phyloP scores from a whole-genome alignment of 257 asterid species.

The Linderniella brevidens region DNA sequence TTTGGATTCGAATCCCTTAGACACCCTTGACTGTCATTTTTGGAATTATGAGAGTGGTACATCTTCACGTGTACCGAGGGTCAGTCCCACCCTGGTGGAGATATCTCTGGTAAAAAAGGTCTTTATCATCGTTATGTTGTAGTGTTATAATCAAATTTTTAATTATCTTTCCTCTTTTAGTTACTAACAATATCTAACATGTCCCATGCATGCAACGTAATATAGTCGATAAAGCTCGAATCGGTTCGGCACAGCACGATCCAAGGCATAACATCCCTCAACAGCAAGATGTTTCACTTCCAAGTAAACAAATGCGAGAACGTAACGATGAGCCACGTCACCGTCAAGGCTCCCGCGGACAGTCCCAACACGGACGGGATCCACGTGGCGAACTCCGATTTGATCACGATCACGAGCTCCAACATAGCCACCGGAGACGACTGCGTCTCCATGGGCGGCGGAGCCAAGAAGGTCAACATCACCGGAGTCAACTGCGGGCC shows the following conservation, averaged over 20 bases:
- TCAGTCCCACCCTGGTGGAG: no score
- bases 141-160: no score
- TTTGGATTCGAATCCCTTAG: no score
- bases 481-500: constrained; percentile 15
- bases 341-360: constrained; percentile 12
- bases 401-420: neutral
- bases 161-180: no score
- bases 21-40: no score
- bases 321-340: constrained; percentile 4
- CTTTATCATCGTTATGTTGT: no score
- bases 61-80: no score
- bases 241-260: neutral
- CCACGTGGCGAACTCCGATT: constrained; percentile 14
- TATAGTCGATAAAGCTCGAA: constrained; percentile 6
- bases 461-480: constrained; percentile 9
- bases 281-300: constrained; percentile 21
- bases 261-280: constrained; percentile 3
- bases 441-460: constrained; percentile 19
- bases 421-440: constrained; percentile 20
- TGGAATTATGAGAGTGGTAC: no score
- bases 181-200: neutral
- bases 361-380: constrained; percentile 33
- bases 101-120: no score
- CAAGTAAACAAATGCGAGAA: neutral
- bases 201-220: neutral